These are phyloP conservation scores for Claviceps lovelessii DNA, from an alignment of 2,329 filamentous ascomycete genomes.

Conservation along the genomic window DNA sequence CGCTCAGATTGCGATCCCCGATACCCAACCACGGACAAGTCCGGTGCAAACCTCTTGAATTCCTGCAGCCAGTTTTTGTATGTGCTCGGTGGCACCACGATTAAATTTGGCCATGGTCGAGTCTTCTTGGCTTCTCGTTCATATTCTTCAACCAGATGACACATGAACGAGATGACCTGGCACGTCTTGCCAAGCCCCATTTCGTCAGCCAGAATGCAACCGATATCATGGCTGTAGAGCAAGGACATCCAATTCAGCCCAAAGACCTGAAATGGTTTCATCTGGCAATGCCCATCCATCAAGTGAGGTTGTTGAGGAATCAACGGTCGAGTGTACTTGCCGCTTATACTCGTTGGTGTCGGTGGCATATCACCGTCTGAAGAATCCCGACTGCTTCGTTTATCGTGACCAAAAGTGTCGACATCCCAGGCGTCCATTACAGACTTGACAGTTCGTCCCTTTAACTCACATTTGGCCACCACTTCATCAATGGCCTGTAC, in stretches of 20 bases:
- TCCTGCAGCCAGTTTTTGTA: slow-evolving; percentile 93
- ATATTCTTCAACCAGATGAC: slow-evolving; percentile 60
- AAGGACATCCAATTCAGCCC: slow-evolving; percentile 90
- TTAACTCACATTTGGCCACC: slow-evolving; percentile 58
- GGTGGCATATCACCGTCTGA: slow-evolving; percentile 24
- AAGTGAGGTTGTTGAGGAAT: slow-evolving; percentile 52
- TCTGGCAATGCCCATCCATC: slow-evolving; percentile 60
- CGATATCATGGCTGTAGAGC: slow-evolving; percentile 64
- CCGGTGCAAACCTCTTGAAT: slow-evolving; percentile 74
- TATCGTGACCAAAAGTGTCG: slow-evolving; percentile 30
- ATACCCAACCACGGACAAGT: slow-evolving; percentile 58
- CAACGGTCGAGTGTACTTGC: slow-evolving; percentile 26
- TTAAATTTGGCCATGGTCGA: slow-evolving; percentile 55
- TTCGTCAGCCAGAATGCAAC: slow-evolving; percentile 88
- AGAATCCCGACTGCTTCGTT: slow-evolving; percentile 17
- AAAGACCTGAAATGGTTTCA: slow-evolving; percentile 90
- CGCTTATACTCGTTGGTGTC: slow-evolving; percentile 26
- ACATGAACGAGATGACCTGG: slow-evolving; percentile 84
- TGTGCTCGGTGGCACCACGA: slow-evolving; percentile 86
- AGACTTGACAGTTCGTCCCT: slow-evolving; percentile 44
- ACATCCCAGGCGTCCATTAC: slow-evolving; percentile 35
- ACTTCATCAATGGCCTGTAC: slow-evolving; percentile 75
- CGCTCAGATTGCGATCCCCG: slow-evolving; percentile 53
- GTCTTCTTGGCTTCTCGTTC: slow-evolving; percentile 14
- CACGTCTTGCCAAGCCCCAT: slow-evolving; percentile 97